Evolutionary conservation across 768 basidiomycete genomes (phyloP).

Genomic region (Mycena olivaceomarginata): DNA sequence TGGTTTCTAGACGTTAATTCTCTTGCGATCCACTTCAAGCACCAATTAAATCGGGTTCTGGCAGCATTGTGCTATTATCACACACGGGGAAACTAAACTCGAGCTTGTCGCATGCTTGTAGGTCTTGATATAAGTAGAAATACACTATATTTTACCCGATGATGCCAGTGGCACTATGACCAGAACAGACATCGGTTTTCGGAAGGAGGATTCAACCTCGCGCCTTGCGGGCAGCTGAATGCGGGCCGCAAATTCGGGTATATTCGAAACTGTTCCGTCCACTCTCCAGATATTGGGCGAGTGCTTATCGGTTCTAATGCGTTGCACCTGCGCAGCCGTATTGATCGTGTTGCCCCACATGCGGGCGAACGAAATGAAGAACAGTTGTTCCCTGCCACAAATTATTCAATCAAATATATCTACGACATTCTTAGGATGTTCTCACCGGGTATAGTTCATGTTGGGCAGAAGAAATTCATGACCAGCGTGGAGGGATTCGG

Average conservation of each 20-base stretch:
- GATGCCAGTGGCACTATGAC: slow-evolving; percentile 60
- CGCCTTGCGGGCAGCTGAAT: slow-evolving; percentile 86
- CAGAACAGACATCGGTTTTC: slow-evolving; percentile 90
- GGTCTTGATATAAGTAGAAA: too few relatives aligned
- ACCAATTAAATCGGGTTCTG: too few relatives aligned
- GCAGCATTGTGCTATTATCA: too few relatives aligned
- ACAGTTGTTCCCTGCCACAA: slow-evolving; percentile 86
- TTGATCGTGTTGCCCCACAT: slow-evolving; percentile 91
- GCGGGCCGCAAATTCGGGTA: slow-evolving; percentile 92
- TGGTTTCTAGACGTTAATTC: too few relatives aligned
- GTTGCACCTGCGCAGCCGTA: slow-evolving; percentile 84
- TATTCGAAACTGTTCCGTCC: slow-evolving; percentile 91
- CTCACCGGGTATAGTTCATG: slow-evolving; percentile 81
- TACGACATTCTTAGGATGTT: neutral
- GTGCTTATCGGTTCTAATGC: slow-evolving; percentile 92
- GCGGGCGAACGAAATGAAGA: slow-evolving; percentile 93
- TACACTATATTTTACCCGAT: too few relatives aligned
- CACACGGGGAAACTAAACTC: too few relatives aligned
- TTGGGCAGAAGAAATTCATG: slow-evolving; percentile 90
- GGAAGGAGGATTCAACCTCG: slow-evolving; percentile 88
- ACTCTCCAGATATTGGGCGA: slow-evolving; percentile 88
- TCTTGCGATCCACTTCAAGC: too few relatives aligned
- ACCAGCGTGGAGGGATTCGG: slow-evolving; percentile 69
- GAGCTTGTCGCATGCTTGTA: too few relatives aligned
- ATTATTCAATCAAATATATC: slow-evolving; percentile 13